These are phyloP conservation scores for Candida frijolesensis DNA, from an alignment of 1,139 yeast species.

Conservation along the genomic window DNA sequence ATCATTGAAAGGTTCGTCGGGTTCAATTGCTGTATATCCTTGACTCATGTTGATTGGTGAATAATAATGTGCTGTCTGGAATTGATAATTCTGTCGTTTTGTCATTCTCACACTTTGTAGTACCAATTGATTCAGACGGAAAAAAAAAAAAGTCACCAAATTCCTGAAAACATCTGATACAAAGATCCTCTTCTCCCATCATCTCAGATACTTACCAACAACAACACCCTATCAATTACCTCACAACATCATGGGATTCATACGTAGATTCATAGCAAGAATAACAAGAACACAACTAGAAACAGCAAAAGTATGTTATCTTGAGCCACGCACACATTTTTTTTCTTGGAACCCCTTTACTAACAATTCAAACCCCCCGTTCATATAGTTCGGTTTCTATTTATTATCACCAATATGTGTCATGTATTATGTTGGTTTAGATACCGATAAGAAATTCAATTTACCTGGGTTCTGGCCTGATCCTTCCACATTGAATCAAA, in stretches of 20 bases:
- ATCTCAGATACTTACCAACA: background rate
- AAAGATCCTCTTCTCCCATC: no score
- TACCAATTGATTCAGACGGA: no score
- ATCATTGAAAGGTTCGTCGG: constrained; percentile 23
- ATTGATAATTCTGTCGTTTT: background rate
- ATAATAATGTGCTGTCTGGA: background rate
- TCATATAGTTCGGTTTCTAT: constrained; percentile 72
- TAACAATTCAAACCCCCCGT: constrained; percentile 17
- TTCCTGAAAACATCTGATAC: background rate
- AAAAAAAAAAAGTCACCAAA: background rate
- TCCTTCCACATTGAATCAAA: constrained; percentile 84
- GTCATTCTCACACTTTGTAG: background rate
- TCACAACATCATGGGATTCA: constrained; percentile 7
- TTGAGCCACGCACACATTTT: background rate
- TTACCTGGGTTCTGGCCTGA: constrained; percentile 98
- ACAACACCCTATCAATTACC: background rate
- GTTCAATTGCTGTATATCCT: constrained; percentile 31
- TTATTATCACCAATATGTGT: constrained; percentile 82
- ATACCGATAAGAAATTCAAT: constrained; percentile 84
- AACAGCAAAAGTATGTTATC: constrained; percentile 60
- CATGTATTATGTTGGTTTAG: constrained; percentile 91
- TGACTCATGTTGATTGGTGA: constrained; percentile 15
- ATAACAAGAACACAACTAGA: constrained; percentile 65
- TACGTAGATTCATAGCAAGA: constrained; percentile 33
- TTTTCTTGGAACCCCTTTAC: constrained; percentile 14